Conservation (phyloP, 2,329 filamentous ascomycete species). For the Scedosporium boydii region DNA sequence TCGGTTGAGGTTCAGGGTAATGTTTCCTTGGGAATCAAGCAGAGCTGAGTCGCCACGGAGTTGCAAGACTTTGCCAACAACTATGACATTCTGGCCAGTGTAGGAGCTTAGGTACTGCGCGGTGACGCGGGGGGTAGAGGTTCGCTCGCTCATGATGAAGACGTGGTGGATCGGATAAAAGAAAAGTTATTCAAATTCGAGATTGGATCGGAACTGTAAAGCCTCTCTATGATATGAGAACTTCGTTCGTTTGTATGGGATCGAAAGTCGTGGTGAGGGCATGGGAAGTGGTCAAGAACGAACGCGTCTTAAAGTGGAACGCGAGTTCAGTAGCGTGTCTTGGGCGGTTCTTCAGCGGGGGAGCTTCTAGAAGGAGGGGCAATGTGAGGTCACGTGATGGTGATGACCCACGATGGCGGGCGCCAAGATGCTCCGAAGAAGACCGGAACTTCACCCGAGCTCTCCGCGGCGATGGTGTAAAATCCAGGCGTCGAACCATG, state of each 20-base stretch:
- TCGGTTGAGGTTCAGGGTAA: constrained; percentile 65
- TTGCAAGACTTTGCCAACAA: constrained; percentile 77
- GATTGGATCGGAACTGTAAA: background rate
- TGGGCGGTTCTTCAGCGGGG: background rate
- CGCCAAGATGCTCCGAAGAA: background rate
- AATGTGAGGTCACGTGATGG: constrained; percentile 1
- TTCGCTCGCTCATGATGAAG: constrained; percentile 54
- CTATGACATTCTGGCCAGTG: constrained; percentile 64
- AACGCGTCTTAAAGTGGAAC: background rate
- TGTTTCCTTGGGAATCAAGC: constrained; percentile 69
- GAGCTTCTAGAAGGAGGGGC: background rate
- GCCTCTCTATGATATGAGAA: background rate
- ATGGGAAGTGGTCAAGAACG: background rate
- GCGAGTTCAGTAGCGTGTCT: background rate
- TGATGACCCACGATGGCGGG: background rate
- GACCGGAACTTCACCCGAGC: too few relatives aligned
- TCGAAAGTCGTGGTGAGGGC: background rate
- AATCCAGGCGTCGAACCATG: background rate
- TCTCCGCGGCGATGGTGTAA: background rate
- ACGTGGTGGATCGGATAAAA: background rate
- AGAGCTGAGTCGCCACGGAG: constrained; percentile 72
- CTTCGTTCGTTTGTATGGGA: background rate
- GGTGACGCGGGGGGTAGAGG: constrained; percentile 70
- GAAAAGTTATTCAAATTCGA: background rate
- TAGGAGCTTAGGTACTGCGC: constrained; percentile 71